phyloP scores from a whole-genome alignment of 2,329 filamentous ascomycete species.

The Trichoderma asperellum region DNA sequence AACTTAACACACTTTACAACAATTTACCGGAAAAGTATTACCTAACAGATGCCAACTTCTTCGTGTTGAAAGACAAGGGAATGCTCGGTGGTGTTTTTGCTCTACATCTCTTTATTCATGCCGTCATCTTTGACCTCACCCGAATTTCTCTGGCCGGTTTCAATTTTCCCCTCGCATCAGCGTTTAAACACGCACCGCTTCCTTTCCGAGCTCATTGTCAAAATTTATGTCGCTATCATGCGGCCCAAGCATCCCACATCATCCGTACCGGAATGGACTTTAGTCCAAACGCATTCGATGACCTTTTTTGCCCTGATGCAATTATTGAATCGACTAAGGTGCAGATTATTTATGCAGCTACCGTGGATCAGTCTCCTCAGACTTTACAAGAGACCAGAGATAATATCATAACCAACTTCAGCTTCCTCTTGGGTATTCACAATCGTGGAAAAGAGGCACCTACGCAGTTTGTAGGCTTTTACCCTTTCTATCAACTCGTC shows the following conservation, averaged over 20 bases:
- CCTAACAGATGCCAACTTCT: conserved; percentile 33
- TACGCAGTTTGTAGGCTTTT: conserved; percentile 29
- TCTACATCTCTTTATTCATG: conserved; percentile 36
- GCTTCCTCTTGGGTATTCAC: conserved; percentile 30
- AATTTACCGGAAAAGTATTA: conserved; percentile 34
- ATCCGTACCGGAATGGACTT: conserved; percentile 31
- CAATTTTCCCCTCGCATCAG: conserved; percentile 35
- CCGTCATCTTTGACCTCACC: conserved; percentile 35
- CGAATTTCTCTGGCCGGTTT: conserved; percentile 35
- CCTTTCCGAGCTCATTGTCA: conserved; percentile 34
- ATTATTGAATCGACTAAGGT: conserved; percentile 37
- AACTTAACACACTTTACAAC: conserved; percentile 31
- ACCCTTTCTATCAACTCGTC: background rate
- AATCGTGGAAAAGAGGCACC: conserved; percentile 30
- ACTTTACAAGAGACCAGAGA: conserved; percentile 31
- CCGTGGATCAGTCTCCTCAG: conserved; percentile 32
- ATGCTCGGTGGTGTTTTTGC: conserved; percentile 34
- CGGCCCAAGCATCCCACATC: conserved; percentile 33
- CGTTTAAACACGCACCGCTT: conserved; percentile 32
- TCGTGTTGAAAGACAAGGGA: conserved; percentile 32
- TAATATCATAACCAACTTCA: conserved; percentile 34
- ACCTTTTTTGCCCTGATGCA: conserved; percentile 34
- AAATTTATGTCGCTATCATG: conserved; percentile 33
- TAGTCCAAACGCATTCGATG: conserved; percentile 32
- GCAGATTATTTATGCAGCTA: conserved; percentile 36